Evolutionary conservation across 2,329 filamentous ascomycete genomes (phyloP).

Genomic region (Biscogniauxia mediterranea): DNA sequence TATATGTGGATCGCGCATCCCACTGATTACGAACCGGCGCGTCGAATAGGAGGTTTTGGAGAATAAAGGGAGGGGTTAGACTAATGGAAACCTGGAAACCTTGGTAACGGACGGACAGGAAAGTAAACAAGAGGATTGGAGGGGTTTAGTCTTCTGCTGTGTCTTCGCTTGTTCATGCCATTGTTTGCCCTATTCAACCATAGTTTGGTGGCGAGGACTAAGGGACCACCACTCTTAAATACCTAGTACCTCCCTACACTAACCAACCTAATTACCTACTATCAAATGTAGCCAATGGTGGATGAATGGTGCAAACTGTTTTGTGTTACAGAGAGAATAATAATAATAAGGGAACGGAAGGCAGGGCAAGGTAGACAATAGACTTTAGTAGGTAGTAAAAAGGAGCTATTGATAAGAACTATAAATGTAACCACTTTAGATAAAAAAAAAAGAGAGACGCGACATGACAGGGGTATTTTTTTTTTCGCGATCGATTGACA

Average conservation of each 20-base stretch:
- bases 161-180: not conserved
- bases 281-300: not conserved
- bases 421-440: conserved; percentile 7
- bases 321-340: too few species aligned
- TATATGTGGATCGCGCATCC: not conserved
- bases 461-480: conserved; percentile 19
- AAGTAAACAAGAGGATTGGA: not conserved
- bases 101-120: not conserved
- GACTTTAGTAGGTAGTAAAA: not conserved
- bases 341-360: too few species aligned
- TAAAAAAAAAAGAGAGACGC: conserved; percentile 16
- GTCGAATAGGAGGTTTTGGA: not conserved
- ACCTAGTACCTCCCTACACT: too few species aligned
- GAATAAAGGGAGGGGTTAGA: not conserved
- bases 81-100: not conserved
- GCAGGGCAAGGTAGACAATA: too few species aligned
- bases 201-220: not conserved
- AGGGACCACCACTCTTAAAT: not conserved
- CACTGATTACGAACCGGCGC: not conserved
- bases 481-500: not conserved
- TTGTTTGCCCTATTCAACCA: not conserved
- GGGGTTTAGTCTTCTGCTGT: not conserved
- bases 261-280: too few species aligned
- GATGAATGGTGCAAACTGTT: not conserved
- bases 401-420: not conserved